These are phyloP conservation scores for Graphilbum ipis-grandicollis DNA, from an alignment of 2,329 filamentous ascomycete genomes.

Conservation along the genomic window DNA sequence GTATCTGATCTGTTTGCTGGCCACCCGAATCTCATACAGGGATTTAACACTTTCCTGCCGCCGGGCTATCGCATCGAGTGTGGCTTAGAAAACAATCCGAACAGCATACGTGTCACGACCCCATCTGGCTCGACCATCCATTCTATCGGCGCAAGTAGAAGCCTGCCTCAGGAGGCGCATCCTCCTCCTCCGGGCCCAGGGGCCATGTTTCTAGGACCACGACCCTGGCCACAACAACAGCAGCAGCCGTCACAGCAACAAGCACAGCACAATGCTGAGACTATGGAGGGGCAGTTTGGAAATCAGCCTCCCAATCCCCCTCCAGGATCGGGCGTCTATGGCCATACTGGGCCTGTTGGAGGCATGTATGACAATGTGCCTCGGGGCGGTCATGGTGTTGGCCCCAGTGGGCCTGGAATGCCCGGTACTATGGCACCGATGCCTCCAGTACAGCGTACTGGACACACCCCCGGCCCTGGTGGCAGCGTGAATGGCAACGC, in stretches of 20 bases:
- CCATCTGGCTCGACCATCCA: constrained; percentile 94
- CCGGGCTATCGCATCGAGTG: constrained; percentile 95
- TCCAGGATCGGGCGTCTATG: constrained; percentile 15
- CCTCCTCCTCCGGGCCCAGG: constrained; percentile 18
- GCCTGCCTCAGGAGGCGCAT: constrained; percentile 26
- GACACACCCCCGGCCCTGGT: constrained; percentile 35
- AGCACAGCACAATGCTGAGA: constrained; percentile 42
- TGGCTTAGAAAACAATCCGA: constrained; percentile 81
- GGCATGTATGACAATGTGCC: constrained; percentile 6
- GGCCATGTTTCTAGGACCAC: constrained; percentile 27
- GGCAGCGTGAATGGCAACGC: constrained; percentile 42
- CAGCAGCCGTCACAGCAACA: no score
- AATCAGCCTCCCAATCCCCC: constrained; percentile 33
- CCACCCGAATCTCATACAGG: constrained; percentile 87
- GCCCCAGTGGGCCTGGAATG: constrained; percentile 1
- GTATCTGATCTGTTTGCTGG: constrained; percentile 93
- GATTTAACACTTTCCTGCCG: constrained; percentile 94
- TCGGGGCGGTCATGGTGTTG: constrained; percentile 1
- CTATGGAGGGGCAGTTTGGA: constrained; percentile 44
- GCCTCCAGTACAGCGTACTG: constrained; percentile 30
- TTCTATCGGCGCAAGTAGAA: constrained; percentile 48
- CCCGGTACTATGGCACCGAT: constrained; percentile 15
- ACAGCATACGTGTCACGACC: constrained; percentile 90
- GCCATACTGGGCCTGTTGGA: constrained; percentile 2
- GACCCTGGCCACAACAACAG: constrained; percentile 17